Percentiles rank a stretch among this genome's conserved stretches.
Evolutionary conservation across 352 stramenopile genomes (phyloP).

Genomic region (Globisporangium uncinulatum): DNA sequence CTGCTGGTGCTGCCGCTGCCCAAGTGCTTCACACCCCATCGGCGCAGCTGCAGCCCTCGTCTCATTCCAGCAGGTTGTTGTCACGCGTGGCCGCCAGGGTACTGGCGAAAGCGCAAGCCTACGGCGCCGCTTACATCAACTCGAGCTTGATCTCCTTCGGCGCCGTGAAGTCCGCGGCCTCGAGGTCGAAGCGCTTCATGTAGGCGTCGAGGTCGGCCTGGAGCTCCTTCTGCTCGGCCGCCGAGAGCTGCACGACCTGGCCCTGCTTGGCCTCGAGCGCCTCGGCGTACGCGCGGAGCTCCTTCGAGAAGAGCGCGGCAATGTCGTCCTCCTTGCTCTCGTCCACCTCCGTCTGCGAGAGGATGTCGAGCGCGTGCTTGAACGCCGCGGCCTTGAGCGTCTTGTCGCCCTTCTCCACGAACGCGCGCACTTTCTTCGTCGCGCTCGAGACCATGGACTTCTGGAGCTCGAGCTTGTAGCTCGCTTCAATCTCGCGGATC

Average conservation of each 20-base stretch:
- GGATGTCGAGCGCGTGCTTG: conserved; percentile 80
- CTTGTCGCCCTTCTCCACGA: conserved; percentile 81
- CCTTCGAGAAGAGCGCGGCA: conserved; percentile 76
- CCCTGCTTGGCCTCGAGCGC: conserved; percentile 76
- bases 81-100: not conserved
- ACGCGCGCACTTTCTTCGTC: conserved; percentile 65
- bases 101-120: not conserved
- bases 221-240: conserved; percentile 72
- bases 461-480: conserved; percentile 80
- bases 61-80: not conserved
- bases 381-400: conserved; percentile 79
- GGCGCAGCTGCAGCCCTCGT: not conserved
- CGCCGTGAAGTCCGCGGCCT: conserved; percentile 75
- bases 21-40: not conserved
- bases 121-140: conserved; percentile 58
- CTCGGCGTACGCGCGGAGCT: conserved; percentile 70
- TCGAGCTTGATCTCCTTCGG: conserved; percentile 81
- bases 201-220: conserved; percentile 82
- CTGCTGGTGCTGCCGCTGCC: not conserved
- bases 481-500: conserved; percentile 75
- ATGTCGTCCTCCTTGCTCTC: conserved; percentile 84
- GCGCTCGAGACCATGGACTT: conserved; percentile 74
- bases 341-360: conserved; percentile 57
- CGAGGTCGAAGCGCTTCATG: conserved; percentile 83
- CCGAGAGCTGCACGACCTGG: conserved; percentile 67